phyloP scores from a whole-genome alignment of 345 rosid genomes.

The Euphorbia pulcherrima region DNA sequence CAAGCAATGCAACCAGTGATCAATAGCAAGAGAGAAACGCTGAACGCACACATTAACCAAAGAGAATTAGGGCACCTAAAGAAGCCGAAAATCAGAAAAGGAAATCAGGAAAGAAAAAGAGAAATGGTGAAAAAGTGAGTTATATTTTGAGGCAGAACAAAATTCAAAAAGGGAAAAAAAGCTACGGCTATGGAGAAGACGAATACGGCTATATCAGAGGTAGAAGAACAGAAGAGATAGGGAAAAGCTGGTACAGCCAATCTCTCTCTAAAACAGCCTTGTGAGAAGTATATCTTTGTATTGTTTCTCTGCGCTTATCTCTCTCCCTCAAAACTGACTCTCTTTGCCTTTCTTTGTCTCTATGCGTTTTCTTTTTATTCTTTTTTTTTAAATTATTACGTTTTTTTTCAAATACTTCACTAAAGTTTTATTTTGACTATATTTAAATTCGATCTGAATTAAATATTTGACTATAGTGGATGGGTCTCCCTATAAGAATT shows the following conservation, averaged over 20 bases:
- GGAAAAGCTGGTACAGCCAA: neutral
- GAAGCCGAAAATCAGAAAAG: neutral
- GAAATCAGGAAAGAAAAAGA: neutral
- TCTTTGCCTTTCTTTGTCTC: slow-evolving; percentile 3
- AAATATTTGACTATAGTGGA: too few relatives aligned
- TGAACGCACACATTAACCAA: neutral
- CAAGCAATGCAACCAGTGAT: slow-evolving; percentile 17
- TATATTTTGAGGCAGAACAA: neutral
- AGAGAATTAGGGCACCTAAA: slow-evolving; percentile 14
- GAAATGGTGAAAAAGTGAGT: neutral
- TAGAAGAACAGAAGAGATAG: slow-evolving; percentile 12
- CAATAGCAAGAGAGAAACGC: slow-evolving; percentile 9
- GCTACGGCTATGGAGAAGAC: slow-evolving; percentile 13
- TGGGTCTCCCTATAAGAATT: too few relatives aligned
- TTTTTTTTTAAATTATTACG: too few relatives aligned
- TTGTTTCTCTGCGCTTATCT: neutral
- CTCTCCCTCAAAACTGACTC: neutral
- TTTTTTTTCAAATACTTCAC: neutral
- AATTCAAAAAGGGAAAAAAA: slow-evolving; percentile 2
- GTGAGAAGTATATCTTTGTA: slow-evolving; percentile 10
- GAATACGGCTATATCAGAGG: slow-evolving; percentile 11
- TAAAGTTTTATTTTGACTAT: too few relatives aligned
- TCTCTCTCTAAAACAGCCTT: slow-evolving; percentile 16
- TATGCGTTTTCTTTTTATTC: neutral
- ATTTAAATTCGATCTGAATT: too few relatives aligned